Percentiles rank a stretch among this genome's conserved stretches.
Evolutionary conservation across 805 yeast species (phyloP).

Genomic region (Yamadazyma laniorum): DNA sequence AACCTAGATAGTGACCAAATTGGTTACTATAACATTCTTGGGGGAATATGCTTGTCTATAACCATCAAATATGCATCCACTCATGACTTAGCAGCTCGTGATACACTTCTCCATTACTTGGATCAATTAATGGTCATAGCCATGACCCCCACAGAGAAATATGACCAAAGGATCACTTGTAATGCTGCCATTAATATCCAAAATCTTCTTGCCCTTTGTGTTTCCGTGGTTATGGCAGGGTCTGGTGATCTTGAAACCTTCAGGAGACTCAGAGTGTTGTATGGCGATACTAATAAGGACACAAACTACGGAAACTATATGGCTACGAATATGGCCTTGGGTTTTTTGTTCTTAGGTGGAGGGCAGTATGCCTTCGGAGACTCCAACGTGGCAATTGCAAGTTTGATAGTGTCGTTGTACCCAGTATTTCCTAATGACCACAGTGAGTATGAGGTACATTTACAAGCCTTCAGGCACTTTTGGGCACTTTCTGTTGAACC

Average conservation of each 20-base stretch:
- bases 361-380: slow-evolving; percentile 82
- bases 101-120: slow-evolving; percentile 51
- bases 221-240: slow-evolving; percentile 82
- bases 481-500: slow-evolving; percentile 86
- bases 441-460: slow-evolving; percentile 51
- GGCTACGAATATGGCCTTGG: slow-evolving; percentile 79
- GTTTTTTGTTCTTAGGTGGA: slow-evolving; percentile 86
- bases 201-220: slow-evolving; percentile 59
- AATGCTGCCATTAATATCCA: slow-evolving; percentile 55
- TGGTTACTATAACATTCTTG: slow-evolving; percentile 60
- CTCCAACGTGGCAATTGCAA: slow-evolving; percentile 63
- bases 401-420: slow-evolving; percentile 70
- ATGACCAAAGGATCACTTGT: slow-evolving; percentile 58
- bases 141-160: slow-evolving; percentile 41
- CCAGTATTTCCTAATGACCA: slow-evolving; percentile 61
- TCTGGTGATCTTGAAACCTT: slow-evolving; percentile 82
- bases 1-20: slow-evolving; percentile 58
- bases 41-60: slow-evolving; percentile 73
- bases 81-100: slow-evolving; percentile 51
- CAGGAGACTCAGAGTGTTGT: slow-evolving; percentile 67
- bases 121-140: slow-evolving; percentile 50
- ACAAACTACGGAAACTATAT: slow-evolving; percentile 67
- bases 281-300: slow-evolving; percentile 51
- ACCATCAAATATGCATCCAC: slow-evolving; percentile 79
- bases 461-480: slow-evolving; percentile 84